Evolutionary conservation across 2,329 filamentous ascomycete genomes (phyloP).

Genomic region (Neofusicoccum laricinum): DNA sequence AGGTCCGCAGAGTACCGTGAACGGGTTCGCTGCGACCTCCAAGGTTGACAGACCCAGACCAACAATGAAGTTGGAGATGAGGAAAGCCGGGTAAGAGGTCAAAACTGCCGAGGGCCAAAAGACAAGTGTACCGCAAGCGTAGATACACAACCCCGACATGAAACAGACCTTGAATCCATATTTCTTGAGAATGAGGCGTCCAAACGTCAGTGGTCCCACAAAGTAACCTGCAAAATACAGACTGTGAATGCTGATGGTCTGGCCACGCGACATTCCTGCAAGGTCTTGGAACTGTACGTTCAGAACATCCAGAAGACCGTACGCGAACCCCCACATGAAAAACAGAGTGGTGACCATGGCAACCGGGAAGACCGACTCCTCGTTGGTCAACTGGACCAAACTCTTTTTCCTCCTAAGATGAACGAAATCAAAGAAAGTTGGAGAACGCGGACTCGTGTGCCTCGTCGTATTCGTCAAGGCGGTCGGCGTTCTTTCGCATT

Average conservation of each 20-base stretch:
- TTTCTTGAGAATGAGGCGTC: constrained; percentile 54
- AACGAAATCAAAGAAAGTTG: constrained; percentile 73
- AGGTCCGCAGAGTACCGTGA: constrained; percentile 61
- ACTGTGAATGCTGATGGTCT: constrained; percentile 66
- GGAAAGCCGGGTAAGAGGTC: constrained; percentile 58
- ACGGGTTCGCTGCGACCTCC: constrained; percentile 61
- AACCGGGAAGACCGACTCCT: constrained; percentile 69
- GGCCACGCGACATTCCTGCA: constrained; percentile 57
- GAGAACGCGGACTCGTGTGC: constrained; percentile 32
- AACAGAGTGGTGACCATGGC: constrained; percentile 76
- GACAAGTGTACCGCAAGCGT: constrained; percentile 59
- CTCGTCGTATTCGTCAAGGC: constrained; percentile 38
- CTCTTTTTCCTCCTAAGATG: constrained; percentile 64
- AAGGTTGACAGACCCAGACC: constrained; percentile 59
- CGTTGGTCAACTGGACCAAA: constrained; percentile 62
- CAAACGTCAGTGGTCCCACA: constrained; percentile 66
- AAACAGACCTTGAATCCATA: constrained; percentile 64
- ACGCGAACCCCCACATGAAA: constrained; percentile 87
- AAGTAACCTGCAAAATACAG: constrained; percentile 72
- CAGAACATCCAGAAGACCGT: constrained; percentile 78
- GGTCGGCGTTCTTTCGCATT: constrained; percentile 32
- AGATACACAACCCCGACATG: constrained; percentile 59
- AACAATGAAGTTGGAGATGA: constrained; percentile 62
- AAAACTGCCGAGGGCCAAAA: constrained; percentile 66
- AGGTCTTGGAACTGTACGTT: constrained; percentile 68